Evolutionary conservation across 306 rosid genomes (phyloP).

Genomic region (Castanea sativa): DNA sequence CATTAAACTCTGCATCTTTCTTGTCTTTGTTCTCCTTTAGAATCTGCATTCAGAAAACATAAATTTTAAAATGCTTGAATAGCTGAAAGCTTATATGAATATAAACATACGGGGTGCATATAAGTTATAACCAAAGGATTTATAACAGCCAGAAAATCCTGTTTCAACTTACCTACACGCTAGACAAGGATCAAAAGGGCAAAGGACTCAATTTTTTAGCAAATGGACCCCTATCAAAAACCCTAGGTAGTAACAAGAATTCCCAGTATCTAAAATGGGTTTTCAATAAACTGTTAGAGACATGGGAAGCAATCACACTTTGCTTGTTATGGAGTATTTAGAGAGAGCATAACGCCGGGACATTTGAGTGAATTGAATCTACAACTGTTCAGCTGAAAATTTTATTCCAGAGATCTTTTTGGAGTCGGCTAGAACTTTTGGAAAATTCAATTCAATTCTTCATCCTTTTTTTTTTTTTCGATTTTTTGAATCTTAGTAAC

Average conservation of each 20-base stretch:
- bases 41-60: constrained; percentile 45
- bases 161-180: background rate
- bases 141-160: background rate
- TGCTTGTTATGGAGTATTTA: no score
- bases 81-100: background rate
- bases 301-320: no score
- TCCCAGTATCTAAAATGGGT: background rate
- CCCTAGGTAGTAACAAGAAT: background rate
- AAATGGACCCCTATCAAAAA: background rate
- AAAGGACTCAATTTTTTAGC: background rate
- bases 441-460: no score
- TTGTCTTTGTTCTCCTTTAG: constrained; percentile 88
- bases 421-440: no score
- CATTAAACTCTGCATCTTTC: constrained; percentile 85
- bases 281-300: no score
- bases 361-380: no score
- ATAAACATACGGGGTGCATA: background rate
- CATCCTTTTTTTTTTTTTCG: no score
- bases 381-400: no score
- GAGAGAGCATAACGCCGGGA: no score
- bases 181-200: background rate
- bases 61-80: background rate
- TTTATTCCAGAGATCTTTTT: no score
- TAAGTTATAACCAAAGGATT: background rate
- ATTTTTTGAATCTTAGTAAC: no score